Base-by-base conservation (phyloP, 2,329 filamentous ascomycete genomes). In the Pezicula carpinea region DNA sequence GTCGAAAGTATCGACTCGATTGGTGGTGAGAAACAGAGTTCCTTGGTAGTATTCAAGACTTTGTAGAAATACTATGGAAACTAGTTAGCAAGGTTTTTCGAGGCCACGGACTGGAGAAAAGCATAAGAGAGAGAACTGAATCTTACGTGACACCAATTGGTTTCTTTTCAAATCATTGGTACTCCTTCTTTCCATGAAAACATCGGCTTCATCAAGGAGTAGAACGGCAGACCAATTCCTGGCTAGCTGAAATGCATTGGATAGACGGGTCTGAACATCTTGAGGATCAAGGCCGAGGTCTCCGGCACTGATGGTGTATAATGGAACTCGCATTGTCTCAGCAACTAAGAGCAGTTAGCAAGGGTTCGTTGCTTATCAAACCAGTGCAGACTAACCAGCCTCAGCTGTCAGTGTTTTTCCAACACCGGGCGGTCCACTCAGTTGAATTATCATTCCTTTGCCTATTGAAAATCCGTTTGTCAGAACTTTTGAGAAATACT, bases 171-270 rank as follows among this genome's bases (percentile, higher is more conserved):
- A 54, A 49, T 66, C 62, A 47, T 61, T 53, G n/a, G 56, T 49
- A 2, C 22, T 31, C 14, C 32, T 31, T 8, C 19, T 49, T 39
- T 59, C 52, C 3, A 63, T 51, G 65, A 82, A 82, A 13, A 82
- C 75, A 55, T 83, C 80, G 15, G 79, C 83, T 67, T 88, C 84
- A 59, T 89, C 85, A 2, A 88, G 76, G 5, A 89, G 73, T 1
- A 88, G 69, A 2, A 89, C 79, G 0, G 83, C 83, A 40, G 82
- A 80, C 84, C 85, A 88, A 1, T 74, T 75, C 53, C 87, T 81
- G 2, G 85, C 85, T 48, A 90, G 82, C 59, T 87, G 82, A 50
- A 90, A 74, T 46, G 85, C 83, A 51, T 78, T 50, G 49, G 77
- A 56, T 77, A 77, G 21, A 90, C 73, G 54, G 83, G 82, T 7